Base-by-base conservation (phyloP, 306 rosid species). In the Fagus sylvatica region DNA sequence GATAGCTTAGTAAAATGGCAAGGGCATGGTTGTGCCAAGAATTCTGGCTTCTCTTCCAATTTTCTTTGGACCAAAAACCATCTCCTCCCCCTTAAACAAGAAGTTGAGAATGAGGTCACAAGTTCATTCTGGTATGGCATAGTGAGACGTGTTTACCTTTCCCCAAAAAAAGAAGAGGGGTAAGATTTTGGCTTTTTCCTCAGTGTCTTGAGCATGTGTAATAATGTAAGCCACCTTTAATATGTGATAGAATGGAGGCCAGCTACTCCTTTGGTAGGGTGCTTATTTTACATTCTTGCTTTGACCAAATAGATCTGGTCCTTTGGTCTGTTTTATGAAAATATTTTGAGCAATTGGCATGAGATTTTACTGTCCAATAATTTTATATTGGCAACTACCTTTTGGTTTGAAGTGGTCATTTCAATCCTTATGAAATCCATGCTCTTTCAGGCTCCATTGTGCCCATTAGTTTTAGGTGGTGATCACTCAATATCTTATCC, bases 401-500 rank as follows among this genome's bases (percentile, higher is more conserved):
- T 64, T 46, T 34, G 75, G 53, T 51, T 74, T 71, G 77, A 73
- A 65, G 49, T 36, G 68, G 74, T 73, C 49, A 46, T 15, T 48
- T 74, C 40, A 37, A 51, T 70, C 75, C 55, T 72, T 8, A 66
- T 74, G 48, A 13, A 40, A 34, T 70, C 13, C 77, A 39, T 46
- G 36, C 59, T 34, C 57, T 85, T 85, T 77, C 79, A 93, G 98
- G 93, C 79, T 71, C 99, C 99, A 33, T 74, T 93, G 64, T 85
- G 96, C 28, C 99, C 99, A 40, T 78, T 95, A 76, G 99, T 95
- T 78, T 86, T 95, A 61, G 99, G 99, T 70, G 99, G 99, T 34
- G 98, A 95, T 77, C 99, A 95, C 85, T 95, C 99, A 55, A 93
- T 95, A 79, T 95, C 99, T 15, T 95, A 48, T 82, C 99, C 98